Base-by-base conservation (phyloP, 495 filamentous ascomycete genomes). In the Ramalina intermedia region DNA sequence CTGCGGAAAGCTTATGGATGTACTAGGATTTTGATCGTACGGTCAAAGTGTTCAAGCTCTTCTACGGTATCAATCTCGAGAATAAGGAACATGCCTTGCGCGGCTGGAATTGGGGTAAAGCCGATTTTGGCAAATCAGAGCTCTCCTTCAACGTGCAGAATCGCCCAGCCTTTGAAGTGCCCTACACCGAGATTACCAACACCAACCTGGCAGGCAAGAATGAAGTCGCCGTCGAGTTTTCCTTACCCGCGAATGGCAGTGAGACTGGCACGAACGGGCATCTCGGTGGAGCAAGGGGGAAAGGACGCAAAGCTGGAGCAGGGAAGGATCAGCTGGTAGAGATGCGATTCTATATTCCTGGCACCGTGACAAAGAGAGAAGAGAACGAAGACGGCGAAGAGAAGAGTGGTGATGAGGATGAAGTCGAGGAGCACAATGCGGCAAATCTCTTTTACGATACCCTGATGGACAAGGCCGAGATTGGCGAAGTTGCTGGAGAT, bases 91-190 rank as follows among this genome's bases (percentile, higher is more conserved):
- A 96, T 63, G 85, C 90, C 5, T 72, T 99, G 40, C 84, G 91
- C 53, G 93, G 93, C 36, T 99, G 93, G 93, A 99, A 96, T 62
- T 99, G 93, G 93, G 93, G 93, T 51, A 99, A 96, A 66, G 85
- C 83, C 49, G 93, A 99, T 61, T 96, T 99, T 60, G 81, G 83
- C 52, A 95, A 96, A 63, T 81, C 85, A 40, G 93, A 99, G 66
- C 77, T 99, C 27, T 71, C 85, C 17, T 99, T 99, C 70, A 96
- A 87, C 63, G 93, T 99, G 18, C 85, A 91, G 57, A 99, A 94
- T 59, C 84, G 88, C 55, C 93, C 93, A 5, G 85, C 93, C 1
- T 99, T 99, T 69, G 91, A 96, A 64, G 81, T 99, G 37, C 93
- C 93, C 17, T 99, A 94, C 69, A 83, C 85, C 29, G 93, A 99